These are phyloP conservation scores for Nitzschia sp. DNA, from an alignment of 108 stramenopile genomes.

Conservation along the genomic window DNA sequence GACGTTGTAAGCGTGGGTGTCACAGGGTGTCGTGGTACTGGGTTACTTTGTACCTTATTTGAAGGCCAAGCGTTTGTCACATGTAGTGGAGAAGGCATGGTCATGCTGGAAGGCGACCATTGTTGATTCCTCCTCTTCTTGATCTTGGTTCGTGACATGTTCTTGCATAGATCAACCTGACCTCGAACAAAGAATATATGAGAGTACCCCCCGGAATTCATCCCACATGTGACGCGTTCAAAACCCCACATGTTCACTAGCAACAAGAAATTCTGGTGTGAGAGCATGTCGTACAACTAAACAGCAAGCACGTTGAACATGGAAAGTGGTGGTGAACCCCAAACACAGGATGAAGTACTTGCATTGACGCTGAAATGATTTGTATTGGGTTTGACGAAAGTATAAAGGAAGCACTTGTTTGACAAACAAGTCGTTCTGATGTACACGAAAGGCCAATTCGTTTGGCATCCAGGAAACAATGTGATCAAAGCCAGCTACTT, in stretches of 20 bases:
- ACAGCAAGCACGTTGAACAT: background rate
- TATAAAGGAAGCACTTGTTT: conserved; percentile 63
- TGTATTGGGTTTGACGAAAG: conserved; percentile 79
- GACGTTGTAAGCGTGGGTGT: too few species aligned
- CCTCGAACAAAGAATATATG: conserved; percentile 25
- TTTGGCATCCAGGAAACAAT: conserved; percentile 62
- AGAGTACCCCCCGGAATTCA: conserved; percentile 9
- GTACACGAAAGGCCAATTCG: conserved; percentile 52
- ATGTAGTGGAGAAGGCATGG: too few species aligned
- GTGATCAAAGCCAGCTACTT: conserved; percentile 39
- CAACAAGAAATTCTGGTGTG: background rate
- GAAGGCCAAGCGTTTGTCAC: too few species aligned
- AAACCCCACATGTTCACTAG: conserved; percentile 27
- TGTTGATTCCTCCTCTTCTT: conserved; percentile 1
- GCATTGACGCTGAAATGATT: conserved; percentile 78
- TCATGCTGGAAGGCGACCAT: too few species aligned
- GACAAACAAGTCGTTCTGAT: conserved; percentile 48
- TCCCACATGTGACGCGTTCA: background rate
- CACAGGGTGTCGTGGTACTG: too few species aligned
- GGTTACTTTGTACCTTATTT: too few species aligned
- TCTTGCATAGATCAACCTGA: conserved; percentile 14
- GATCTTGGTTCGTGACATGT: conserved; percentile 24
- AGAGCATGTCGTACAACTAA: background rate
- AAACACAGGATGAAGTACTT: conserved; percentile 20
- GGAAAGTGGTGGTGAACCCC: background rate